These are phyloP conservation scores for Maudiozyma humilis DNA, from an alignment of 1,139 yeast genomes.

Conservation along the genomic window DNA sequence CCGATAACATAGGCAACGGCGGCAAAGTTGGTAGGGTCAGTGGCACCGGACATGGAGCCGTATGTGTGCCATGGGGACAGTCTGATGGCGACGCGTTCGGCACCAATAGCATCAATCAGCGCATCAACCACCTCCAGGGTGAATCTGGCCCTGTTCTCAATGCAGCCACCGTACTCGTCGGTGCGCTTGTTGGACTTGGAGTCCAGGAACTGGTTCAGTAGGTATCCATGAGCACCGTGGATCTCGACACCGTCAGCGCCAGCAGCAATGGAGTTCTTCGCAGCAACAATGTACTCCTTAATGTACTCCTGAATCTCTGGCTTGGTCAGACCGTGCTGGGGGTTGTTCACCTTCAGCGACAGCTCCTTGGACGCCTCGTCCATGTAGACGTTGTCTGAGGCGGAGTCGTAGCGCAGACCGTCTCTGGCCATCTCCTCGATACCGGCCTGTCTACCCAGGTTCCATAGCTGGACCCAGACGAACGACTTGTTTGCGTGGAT, in stretches of 20 bases:
- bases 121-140: conserved; percentile 10
- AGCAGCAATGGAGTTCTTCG: conserved; percentile 34
- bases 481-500: conserved; percentile 47
- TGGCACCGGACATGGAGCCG: conserved; percentile 32
- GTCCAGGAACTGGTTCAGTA: conserved; percentile 50
- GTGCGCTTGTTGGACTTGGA: conserved; percentile 45
- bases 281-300: conserved; percentile 26
- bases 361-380: conserved; percentile 27
- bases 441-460: conserved; percentile 45
- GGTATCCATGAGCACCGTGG: conserved; percentile 60
- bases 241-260: conserved; percentile 63
- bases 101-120: conserved; percentile 9
- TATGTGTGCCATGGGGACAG: conserved; percentile 44
- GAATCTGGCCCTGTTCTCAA: conserved; percentile 47
- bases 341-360: conserved; percentile 27
- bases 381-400: conserved; percentile 29
- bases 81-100: conserved; percentile 28
- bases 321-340: conserved; percentile 29
- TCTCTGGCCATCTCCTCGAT: conserved; percentile 25
- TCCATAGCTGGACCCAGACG: conserved; percentile 51
- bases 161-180: conserved; percentile 55
- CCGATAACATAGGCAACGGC: conserved; percentile 30
- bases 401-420: conserved; percentile 11
- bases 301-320: conserved; percentile 30
- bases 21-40: conserved; percentile 23